Percentiles rank a stretch among this genome's conserved stretches.
Evolutionary conservation across 2,329 filamentous ascomycete genomes (phyloP).

Genomic region (Ceratocystis huliohia): DNA sequence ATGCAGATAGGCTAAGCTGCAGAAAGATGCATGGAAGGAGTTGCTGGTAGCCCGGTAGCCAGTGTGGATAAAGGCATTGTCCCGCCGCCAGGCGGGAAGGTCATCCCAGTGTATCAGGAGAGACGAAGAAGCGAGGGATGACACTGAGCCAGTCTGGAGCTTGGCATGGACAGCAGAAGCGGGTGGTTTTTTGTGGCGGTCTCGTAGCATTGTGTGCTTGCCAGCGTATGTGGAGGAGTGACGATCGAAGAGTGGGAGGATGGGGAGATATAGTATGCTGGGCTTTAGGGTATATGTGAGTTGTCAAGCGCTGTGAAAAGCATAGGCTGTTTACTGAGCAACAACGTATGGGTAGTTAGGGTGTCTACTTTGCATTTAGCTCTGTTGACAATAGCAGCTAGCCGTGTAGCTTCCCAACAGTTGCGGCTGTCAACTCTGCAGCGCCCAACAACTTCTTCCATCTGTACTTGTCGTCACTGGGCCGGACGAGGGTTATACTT

Average conservation of each 20-base stretch:
- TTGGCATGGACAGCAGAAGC: not conserved
- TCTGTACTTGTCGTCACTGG: no score
- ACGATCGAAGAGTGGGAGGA: not conserved
- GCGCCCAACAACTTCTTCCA: no score
- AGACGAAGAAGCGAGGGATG: not conserved
- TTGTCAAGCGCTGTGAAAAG: no score
- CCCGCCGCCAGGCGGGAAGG: constrained; percentile 45
- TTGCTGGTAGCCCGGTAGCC: constrained; percentile 42
- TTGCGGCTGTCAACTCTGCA: no score
- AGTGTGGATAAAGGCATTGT: constrained; percentile 43
- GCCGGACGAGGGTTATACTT: not conserved
- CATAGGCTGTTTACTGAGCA: no score
- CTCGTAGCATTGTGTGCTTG: not conserved
- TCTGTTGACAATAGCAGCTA: no score
- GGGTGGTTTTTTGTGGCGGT: not conserved
- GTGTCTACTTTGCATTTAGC: no score
- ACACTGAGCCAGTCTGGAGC: no score
- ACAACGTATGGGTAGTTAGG: no score
- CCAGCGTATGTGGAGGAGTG: not conserved
- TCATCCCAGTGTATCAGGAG: constrained; percentile 39
- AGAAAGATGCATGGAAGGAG: constrained; percentile 36
- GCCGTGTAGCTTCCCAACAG: no score
- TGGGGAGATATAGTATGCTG: not conserved
- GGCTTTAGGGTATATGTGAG: no score
- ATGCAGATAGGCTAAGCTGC: constrained; percentile 42